Evolutionary conservation across 140 eudicot genomes (phyloP), one percentile per base, ranked within the genome.

Genomic region (Flaveria floridana): DNA sequence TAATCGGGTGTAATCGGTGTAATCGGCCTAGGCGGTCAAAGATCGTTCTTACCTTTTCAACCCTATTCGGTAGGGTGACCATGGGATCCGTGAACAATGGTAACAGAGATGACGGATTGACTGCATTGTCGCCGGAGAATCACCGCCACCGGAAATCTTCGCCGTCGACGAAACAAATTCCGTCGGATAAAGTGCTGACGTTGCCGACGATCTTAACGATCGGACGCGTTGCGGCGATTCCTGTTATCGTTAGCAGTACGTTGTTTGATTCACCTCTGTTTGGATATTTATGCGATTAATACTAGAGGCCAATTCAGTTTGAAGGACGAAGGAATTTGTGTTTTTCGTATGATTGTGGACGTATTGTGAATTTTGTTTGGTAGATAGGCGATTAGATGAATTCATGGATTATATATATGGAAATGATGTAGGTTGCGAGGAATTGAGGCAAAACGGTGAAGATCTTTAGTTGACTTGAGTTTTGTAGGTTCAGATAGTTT

Each of bases 191-290:
- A 72, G 70, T 93, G 80, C 88, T 93, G 80, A 93, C 98, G 47
- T 82, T 93, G 89, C 98, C 98, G 6, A 93, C 96, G 59, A 82
- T 90, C 72, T 81, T 93, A 75, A 93, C 98, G 1, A 84, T 93
- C 61, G 97, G 93, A 37, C 98, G 97, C 58, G 97, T 93, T 51
- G 98, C 87, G 47, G 89, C 98, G 2, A 82, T 93, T 53, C 98
- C 98, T 12, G 78, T 90, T 70, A 80, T 93, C 79, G 91, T 93
- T 76, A 56, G 84, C 88, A 86, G 98, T 93, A 84, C 64, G 98
- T 78, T 15, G 3, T 61, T 41, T 28, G 37, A 30, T 18, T 55
- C 57, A 28, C 20, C 57, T 56, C 46, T 71, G 13, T 71, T 44
- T 75, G 16, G 46, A 20, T 63, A 0, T 67, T 68, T 73, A 9